Conservation (phyloP, 345 rosid species). For the Geranium rotundifolium region DNA sequence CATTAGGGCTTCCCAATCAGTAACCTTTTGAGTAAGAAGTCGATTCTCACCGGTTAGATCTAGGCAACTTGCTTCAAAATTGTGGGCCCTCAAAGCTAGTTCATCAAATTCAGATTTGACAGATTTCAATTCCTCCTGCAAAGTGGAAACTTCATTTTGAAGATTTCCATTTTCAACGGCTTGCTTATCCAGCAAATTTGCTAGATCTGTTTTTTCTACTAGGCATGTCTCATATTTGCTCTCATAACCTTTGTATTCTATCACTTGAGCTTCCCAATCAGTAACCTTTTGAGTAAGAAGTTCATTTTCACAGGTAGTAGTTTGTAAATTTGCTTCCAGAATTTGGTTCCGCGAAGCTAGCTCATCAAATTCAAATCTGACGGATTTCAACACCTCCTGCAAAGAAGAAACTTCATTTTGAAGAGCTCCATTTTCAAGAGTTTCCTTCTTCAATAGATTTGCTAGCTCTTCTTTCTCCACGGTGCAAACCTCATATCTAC, state of each 20-base stretch:
- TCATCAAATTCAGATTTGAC: constrained; percentile 27
- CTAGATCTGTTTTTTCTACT: constrained; percentile 49
- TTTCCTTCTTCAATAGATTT: constrained; percentile 37
- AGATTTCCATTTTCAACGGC: constrained; percentile 4
- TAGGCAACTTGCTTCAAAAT: constrained; percentile 39
- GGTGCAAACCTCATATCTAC: constrained; percentile 44
- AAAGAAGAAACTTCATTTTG: constrained; percentile 30
- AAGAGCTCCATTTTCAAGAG: constrained; percentile 40
- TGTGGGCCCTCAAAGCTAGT: constrained; percentile 30
- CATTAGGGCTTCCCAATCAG: constrained; percentile 47
- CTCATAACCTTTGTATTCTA: constrained; percentile 34
- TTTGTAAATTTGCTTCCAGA: constrained; percentile 42
- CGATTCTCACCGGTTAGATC: constrained; percentile 37
- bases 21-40: constrained; percentile 44
- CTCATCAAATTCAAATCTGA: constrained; percentile 33
- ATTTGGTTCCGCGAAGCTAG: constrained; percentile 30
- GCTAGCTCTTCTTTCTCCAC: constrained; percentile 49
- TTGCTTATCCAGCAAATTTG: constrained; percentile 11
- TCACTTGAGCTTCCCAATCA: constrained; percentile 45
- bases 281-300: constrained; percentile 44
- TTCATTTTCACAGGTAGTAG: constrained; percentile 37
- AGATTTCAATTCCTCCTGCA: constrained; percentile 5
- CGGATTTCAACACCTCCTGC: constrained; percentile 41
- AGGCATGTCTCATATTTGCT: constrained; percentile 41
- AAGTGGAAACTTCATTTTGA: background rate